Percentiles rank a stretch among this genome's conserved stretches.
phyloP scores from a whole-genome alignment of 306 rosid species.

The Albizia julibrissin region DNA sequence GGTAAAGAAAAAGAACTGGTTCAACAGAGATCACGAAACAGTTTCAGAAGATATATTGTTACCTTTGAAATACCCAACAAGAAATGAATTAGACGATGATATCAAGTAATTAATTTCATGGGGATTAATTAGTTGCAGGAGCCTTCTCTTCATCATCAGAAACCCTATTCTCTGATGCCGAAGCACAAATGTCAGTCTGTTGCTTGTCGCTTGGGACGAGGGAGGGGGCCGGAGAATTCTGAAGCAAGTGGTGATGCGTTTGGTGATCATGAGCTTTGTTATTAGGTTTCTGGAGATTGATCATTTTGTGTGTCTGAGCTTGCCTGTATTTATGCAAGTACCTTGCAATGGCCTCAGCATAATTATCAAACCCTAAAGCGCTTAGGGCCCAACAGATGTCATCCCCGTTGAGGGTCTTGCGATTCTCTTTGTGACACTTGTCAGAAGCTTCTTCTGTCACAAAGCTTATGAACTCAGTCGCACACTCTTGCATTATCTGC shows the following conservation, averaged over 20 bases:
- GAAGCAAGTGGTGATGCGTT: background rate
- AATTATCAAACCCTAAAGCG: conserved; percentile 79
- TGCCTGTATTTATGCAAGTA: conserved; percentile 62
- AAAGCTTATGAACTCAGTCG: conserved; percentile 86
- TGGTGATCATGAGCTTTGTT: background rate
- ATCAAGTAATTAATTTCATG: background rate
- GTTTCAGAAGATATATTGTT: conserved; percentile 13
- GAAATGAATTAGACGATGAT: background rate
- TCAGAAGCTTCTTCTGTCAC: conserved; percentile 82
- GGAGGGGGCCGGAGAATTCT: conserved; percentile 20
- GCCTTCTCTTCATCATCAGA: conserved; percentile 36
- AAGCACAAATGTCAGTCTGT: conserved; percentile 12
- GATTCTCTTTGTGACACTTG: conserved; percentile 90
- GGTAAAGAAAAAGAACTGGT: conserved; percentile 21
- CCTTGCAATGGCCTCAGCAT: conserved; percentile 56
- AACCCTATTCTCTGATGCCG: conserved; percentile 40
- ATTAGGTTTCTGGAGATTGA: conserved; percentile 11
- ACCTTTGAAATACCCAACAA: conserved; percentile 28
- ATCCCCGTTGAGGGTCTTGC: conserved; percentile 84
- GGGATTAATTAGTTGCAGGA: conserved; percentile 38
- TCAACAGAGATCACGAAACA: conserved; percentile 18
- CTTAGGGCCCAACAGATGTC: conserved; percentile 89
- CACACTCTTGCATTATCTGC: conserved; percentile 81
- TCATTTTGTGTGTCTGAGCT: conserved; percentile 48
- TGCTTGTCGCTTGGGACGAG: background rate